Percentiles rank a stretch among this genome's conserved stretches.
phyloP scores from a whole-genome alignment of 2,329 filamentous ascomycete genomes.

The Pseudocercospora fijiensis region DNA sequence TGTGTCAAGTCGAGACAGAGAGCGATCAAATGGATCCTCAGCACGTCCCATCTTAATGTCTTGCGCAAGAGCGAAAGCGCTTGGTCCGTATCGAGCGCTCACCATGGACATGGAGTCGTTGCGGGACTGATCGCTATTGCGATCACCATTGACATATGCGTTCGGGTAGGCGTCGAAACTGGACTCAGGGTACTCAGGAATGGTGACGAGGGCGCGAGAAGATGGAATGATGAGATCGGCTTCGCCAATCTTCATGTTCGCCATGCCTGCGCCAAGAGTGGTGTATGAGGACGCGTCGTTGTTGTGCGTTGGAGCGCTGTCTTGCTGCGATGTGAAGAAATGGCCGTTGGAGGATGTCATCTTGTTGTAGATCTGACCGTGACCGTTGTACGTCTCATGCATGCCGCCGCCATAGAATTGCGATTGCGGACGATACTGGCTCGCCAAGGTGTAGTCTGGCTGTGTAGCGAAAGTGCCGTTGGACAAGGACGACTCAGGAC shows the following conservation, averaged over 20 bases:
- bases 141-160: not conserved
- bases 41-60: constrained; percentile 21
- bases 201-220: not conserved
- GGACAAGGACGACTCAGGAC: constrained; percentile 8
- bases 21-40: constrained; percentile 24
- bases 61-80: constrained; percentile 12
- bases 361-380: not conserved
- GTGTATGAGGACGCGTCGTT: not conserved
- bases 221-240: not conserved
- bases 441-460: not conserved
- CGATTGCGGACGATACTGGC: not conserved
- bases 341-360: not conserved
- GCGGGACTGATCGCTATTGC: constrained; percentile 1
- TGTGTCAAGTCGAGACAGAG: constrained; percentile 17
- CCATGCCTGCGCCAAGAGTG: constrained; percentile 2
- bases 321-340: not conserved
- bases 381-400: not conserved
- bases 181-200: not conserved
- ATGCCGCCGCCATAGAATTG: not conserved
- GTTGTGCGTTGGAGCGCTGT: not conserved
- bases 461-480: constrained; percentile 16
- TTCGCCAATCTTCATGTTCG: constrained; percentile 8
- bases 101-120: not conserved
- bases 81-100: not conserved
- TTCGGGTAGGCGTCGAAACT: not conserved